These are phyloP conservation scores for Agaricus sinodeliciosus DNA, from an alignment of 768 basidiomycete species.

Conservation along the genomic window DNA sequence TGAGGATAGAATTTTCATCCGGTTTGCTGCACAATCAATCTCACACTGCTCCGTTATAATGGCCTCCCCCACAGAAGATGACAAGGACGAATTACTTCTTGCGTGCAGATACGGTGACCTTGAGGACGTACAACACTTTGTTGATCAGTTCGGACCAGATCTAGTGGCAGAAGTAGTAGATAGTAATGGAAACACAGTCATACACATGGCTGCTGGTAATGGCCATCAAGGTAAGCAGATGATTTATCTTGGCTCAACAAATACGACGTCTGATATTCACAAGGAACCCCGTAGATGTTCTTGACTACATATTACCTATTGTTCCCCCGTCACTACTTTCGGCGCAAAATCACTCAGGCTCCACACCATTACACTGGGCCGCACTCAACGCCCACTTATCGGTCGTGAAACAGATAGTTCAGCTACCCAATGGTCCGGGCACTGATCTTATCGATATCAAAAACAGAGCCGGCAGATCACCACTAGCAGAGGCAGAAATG, in stretches of 20 bases:
- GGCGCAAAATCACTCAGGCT: conserved; percentile 61
- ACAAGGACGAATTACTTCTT: conserved; percentile 70
- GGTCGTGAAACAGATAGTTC: conserved; percentile 53
- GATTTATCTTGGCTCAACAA: conserved; percentile 1
- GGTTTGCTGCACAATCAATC: too few relatives aligned
- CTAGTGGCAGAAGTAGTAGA: conserved; percentile 51
- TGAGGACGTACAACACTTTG: conserved; percentile 65
- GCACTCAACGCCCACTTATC: conserved; percentile 74
- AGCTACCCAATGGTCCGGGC: conserved; percentile 51
- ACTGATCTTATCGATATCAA: conserved; percentile 67
- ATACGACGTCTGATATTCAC: conserved; percentile 30
- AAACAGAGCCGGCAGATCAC: conserved; percentile 65
- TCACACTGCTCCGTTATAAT: background rate
- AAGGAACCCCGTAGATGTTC: conserved; percentile 57
- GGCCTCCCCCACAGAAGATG: conserved; percentile 36
- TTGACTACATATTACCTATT: conserved; percentile 67
- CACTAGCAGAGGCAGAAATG: conserved; percentile 78
- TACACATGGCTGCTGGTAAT: conserved; percentile 89
- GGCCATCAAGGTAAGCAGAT: conserved; percentile 72
- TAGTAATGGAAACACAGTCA: conserved; percentile 68
- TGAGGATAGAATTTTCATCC: too few relatives aligned
- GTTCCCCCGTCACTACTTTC: conserved; percentile 48
- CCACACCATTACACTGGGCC: conserved; percentile 91
- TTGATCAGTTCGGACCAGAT: conserved; percentile 47
- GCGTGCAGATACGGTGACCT: conserved; percentile 86